Base-by-base conservation (phyloP, 352 stramenopile species). In the Aphanomyces stellatus region DNA sequence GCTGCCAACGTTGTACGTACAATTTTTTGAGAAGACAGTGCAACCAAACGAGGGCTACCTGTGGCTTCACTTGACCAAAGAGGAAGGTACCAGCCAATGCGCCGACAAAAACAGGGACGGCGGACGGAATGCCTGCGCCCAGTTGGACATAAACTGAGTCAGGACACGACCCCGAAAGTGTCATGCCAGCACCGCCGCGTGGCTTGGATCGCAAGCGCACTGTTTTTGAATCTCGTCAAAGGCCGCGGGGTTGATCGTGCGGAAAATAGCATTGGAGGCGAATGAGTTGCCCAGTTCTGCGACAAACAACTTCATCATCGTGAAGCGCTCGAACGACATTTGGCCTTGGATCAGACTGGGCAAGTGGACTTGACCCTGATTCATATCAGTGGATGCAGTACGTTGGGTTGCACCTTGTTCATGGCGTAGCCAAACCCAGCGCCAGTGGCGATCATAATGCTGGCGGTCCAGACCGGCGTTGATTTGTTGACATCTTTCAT, bases 241-340 rank as follows among this genome's bases (percentile, higher is more conserved):
- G 15, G 30, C 57, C 24, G 68, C 49, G 4, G 69, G 65, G 6
- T 62, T 46, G 2, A 60, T 33, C 3, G 65, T 53, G 51, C 49
- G 48, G 53, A 74, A 46, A 13, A 67, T 67, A 24, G 35, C 24
- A 43, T 65, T 72, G 57, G 46, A 40, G 10, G 51, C 48, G 30
- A 51, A 28, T 10, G 37, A 65, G 22, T 51, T 71, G 25, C 46
- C 69, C 17, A 67, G 53, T 4, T 62, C 69, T 1, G 62, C 69
- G 25, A 71, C 17, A 42, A 74, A 74, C 11, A 74, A 27, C 51
- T 74, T 74, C 28, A 74, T 56, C 69, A 74, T 74, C 8, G 69
- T 62, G 51, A 71, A 74, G 4, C 19, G 49, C 15, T 62, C 8
- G 53, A 56, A 40, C 3, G 53, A 28, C 69, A 74, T 74, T 48